Evolutionary conservation across 768 basidiomycete genomes (phyloP).

Genomic region (Agaricus sinodeliciosus): DNA sequence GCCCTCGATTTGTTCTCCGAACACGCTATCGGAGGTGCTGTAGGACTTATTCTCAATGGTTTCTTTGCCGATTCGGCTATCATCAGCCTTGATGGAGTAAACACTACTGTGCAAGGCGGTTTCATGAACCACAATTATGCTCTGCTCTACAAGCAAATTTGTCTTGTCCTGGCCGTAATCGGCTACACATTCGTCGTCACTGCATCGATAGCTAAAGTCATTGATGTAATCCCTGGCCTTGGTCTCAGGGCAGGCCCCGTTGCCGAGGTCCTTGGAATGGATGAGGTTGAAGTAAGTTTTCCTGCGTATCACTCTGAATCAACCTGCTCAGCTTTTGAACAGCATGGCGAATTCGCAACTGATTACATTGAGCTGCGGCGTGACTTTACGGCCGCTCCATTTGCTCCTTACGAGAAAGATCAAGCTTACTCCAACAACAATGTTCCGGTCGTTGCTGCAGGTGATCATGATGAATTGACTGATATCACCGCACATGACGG

Average conservation of each 20-base stretch:
- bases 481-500: constrained; percentile 20
- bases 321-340: background rate
- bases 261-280: constrained; percentile 59
- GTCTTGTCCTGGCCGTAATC: constrained; percentile 51
- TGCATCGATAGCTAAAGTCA: constrained; percentile 47
- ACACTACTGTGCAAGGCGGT: constrained; percentile 45
- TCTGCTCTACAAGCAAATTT: constrained; percentile 74
- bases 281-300: constrained; percentile 58
- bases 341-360: constrained; percentile 66
- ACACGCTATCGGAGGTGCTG: constrained; percentile 80
- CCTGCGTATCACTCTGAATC: background rate
- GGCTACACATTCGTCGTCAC: constrained; percentile 59
- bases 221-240: constrained; percentile 55
- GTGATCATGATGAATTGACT: constrained; percentile 31
- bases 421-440: constrained; percentile 2
- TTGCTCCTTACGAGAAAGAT: constrained; percentile 22
- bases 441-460: constrained; percentile 23
- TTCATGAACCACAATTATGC: constrained; percentile 76
- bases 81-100: constrained; percentile 65
- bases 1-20: constrained; percentile 90
- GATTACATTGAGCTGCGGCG: constrained; percentile 68
- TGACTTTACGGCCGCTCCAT: constrained; percentile 50
- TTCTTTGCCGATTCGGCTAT: constrained; percentile 67
- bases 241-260: constrained; percentile 45
- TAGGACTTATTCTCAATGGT: constrained; percentile 67